These are phyloP conservation scores for Phaeodactylum tricornutum DNA, from an alignment of 108 stramenopile genomes.

Conservation along the genomic window DNA sequence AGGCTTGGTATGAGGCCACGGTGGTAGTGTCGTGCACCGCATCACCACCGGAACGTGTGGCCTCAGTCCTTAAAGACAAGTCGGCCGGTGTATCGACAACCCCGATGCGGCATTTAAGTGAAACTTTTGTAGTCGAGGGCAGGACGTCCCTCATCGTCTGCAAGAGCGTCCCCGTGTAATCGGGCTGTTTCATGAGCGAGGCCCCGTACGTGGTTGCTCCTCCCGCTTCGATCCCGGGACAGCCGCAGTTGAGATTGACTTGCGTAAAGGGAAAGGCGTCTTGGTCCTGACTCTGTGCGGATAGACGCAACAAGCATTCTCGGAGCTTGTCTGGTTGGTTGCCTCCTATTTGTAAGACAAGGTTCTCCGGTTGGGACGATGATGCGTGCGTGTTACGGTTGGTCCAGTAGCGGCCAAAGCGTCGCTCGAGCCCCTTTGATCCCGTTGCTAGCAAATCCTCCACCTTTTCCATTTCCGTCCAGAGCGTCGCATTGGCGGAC, in stretches of 20 bases:
- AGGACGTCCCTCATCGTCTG: slow-evolving; percentile 8
- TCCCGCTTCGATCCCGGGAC: slow-evolving; percentile 35
- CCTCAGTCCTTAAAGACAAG: too few species aligned
- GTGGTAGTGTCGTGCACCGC: too few species aligned
- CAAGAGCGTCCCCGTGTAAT: slow-evolving; percentile 20
- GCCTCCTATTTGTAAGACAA: slow-evolving; percentile 31
- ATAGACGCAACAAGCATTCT: slow-evolving; percentile 13
- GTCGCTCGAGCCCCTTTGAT: slow-evolving; percentile 7
- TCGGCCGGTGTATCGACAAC: too few species aligned
- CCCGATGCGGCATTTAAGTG: slow-evolving; percentile 35
- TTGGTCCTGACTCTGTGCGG: too few species aligned
- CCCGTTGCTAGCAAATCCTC: slow-evolving; percentile 21
- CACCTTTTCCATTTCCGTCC: slow-evolving; percentile 55
- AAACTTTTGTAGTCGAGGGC: slow-evolving; percentile 17
- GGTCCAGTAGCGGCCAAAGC: slow-evolving; percentile 7
- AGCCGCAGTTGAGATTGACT: slow-evolving; percentile 48
- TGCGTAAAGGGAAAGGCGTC: slow-evolving; percentile 15
- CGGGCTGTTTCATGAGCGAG: slow-evolving; percentile 32
- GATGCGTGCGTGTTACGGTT: not conserved
- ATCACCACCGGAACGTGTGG: too few species aligned
- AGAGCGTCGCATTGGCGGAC: slow-evolving; percentile 24
- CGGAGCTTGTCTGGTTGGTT: slow-evolving; percentile 18
- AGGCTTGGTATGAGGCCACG: too few species aligned
- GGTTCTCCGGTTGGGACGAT: slow-evolving; percentile 9
- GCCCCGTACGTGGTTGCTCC: slow-evolving; percentile 41